Evolutionary conservation across 139 green algal genomes (phyloP), one percentile per base, ranked within the genome.

Genomic region (Tetraselmis chui): DNA sequence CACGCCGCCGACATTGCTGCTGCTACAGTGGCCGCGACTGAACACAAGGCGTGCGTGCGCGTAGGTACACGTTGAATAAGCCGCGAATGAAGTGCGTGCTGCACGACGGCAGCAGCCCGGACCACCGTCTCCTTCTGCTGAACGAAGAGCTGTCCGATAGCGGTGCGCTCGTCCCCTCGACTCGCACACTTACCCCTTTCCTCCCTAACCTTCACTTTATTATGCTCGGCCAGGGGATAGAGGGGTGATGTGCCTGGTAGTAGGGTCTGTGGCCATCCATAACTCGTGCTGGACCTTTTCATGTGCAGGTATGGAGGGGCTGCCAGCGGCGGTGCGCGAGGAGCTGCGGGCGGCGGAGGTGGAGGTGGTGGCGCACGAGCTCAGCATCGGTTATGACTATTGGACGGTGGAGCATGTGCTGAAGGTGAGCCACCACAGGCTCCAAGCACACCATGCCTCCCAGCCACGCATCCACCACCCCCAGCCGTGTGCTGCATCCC

Each of bases 121-220:
- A 91, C 24, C 83, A 77, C 27, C 88, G 89, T 2, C 87, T 97
- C 29, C 85, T 97, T 75, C 87, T 97, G 30, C 86, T 97, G 28
- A 83, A 88, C 1, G 88, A 94, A 58, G 28, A 30, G 1, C 27
- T 90, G 0, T 76, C 74, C 1, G 76, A 81, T 0, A 23, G 58
- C 32, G 85, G 85, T 91, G 58, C 25, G 74, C 26, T 25, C 74
- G 23, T 25, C 26, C 18, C n/a, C n/a, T n/a, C n/a, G n/a, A n/a
- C n/a, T n/a, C n/a, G n/a, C n/a, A n/a, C n/a, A n/a, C n/a, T n/a
- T n/a, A n/a, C n/a, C n/a, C n/a, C n/a, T n/a, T n/a, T n/a, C n/a
- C n/a, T n/a, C n/a, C n/a, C n/a, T n/a, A n/a, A n/a, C n/a, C n/a
- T n/a, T n/a, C n/a, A n/a, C n/a, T n/a, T n/a, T n/a, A 22, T 75